A percentile compares a stretch with the other conserved stretches of the same genome.
These are phyloP conservation scores for Ophiostoma novo-ulmi DNA, from an alignment of 2,329 filamentous ascomycete genomes.

Conservation along the genomic window DNA sequence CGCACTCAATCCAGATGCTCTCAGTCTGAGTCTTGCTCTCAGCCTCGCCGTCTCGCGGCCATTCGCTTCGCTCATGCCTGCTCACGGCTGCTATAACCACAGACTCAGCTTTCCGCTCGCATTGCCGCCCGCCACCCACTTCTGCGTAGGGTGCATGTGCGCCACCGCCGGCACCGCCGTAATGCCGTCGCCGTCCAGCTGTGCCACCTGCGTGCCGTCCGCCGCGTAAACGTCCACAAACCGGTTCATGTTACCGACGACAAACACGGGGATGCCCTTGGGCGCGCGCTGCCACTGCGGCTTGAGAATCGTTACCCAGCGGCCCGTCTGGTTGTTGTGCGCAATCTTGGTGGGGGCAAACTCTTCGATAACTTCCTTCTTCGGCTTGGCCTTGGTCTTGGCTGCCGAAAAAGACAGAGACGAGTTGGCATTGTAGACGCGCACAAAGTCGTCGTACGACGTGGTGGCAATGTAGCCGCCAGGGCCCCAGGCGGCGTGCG, in stretches of 20 bases:
- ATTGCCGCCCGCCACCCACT: conserved; percentile 91
- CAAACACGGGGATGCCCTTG: conserved; percentile 73
- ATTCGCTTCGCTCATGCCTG: not conserved
- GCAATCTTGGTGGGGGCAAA: conserved; percentile 67
- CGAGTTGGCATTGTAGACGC: conserved; percentile 73
- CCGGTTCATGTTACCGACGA: conserved; percentile 94
- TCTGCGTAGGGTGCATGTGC: conserved; percentile 77
- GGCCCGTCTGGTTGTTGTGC: conserved; percentile 94
- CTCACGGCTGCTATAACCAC: conserved; percentile 65
- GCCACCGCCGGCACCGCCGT: conserved; percentile 92
- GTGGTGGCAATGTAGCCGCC: conserved; percentile 84
- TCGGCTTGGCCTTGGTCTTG: conserved; percentile 25
- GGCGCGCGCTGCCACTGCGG: conserved; percentile 85
- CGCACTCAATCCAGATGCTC: too few species aligned
- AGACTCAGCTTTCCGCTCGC: conserved; percentile 88
- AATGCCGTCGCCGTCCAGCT: conserved; percentile 82
- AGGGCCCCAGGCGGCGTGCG: conserved; percentile 83
- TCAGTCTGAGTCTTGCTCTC: not conserved
- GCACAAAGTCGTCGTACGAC: conserved; percentile 91
- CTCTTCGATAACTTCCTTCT: conserved; percentile 33
- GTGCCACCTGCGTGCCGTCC: conserved; percentile 73
- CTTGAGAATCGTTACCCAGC: conserved; percentile 81
- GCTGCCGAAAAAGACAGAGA: conserved; percentile 27
- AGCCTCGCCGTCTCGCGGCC: too few species aligned
- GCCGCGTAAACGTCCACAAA: conserved; percentile 88